phyloP scores from a whole-genome alignment of 371 early-diverging fungal genomes.

The Circinella minor region DNA sequence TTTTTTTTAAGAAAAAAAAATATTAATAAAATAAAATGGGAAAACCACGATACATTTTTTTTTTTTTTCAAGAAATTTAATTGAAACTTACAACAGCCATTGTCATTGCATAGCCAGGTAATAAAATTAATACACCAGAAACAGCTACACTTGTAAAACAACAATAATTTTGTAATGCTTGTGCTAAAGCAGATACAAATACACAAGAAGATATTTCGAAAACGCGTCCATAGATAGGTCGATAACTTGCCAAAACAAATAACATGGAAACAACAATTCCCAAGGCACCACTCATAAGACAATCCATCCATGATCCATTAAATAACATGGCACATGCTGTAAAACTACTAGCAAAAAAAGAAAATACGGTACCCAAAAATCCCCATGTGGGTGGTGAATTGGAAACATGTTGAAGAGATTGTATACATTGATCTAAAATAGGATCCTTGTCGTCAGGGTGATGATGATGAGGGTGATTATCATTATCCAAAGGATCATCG shows the following conservation, averaged over 20 bases:
- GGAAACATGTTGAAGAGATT: constrained; percentile 30
- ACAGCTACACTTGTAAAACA: constrained; percentile 48
- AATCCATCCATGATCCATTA: constrained; percentile 49
- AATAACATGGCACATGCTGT: constrained; percentile 40
- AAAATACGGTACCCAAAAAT: constrained; percentile 11
- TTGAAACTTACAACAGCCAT: constrained; percentile 27
- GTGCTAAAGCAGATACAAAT: constrained; percentile 37
- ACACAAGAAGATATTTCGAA: constrained; percentile 50
- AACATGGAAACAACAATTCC: constrained; percentile 38
- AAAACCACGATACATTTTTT: background rate
- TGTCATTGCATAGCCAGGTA: constrained; percentile 48
- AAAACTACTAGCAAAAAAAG: constrained; percentile 36
- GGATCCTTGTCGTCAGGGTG: background rate
- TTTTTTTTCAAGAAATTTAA: too few species aligned
- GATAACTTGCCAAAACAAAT: constrained; percentile 32
- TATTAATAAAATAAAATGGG: background rate
- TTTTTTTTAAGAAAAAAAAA: background rate
- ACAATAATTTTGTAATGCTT: constrained; percentile 36
- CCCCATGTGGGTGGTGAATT: constrained; percentile 45
- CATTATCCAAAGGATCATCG: background rate
- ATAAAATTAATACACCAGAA: constrained; percentile 57
- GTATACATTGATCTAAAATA: constrained; percentile 22
- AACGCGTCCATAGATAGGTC: constrained; percentile 44
- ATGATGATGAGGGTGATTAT: background rate
- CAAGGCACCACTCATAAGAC: constrained; percentile 27